Evolutionary conservation across 345 rosid species (phyloP), one percentile per base, ranked within the genome.

Genomic region (Microcos paniculata): DNA sequence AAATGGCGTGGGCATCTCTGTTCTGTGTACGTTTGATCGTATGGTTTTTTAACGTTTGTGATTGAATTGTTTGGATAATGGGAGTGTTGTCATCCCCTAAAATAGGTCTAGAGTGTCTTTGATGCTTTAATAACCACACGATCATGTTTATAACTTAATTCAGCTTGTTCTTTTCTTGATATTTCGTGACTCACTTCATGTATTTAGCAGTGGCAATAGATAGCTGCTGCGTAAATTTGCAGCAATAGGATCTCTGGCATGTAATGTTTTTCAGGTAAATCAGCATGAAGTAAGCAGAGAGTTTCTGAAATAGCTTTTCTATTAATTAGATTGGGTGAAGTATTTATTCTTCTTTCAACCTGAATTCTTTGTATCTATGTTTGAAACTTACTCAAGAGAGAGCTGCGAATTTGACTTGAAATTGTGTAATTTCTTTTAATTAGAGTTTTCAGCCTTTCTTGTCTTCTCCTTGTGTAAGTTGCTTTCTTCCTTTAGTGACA

Each of bases 401-500:
- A 19, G 58, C 28, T 4, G 43, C 24, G 18, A 18, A 49, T 30
- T 30, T 0, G 18, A 69, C 72, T 61, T 61, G 42, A 12, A 10
- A 28, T 42, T 73, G 33, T 61, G 49, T 31, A 21, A 1, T 74
- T 67, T 46, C 24, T 30, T 28, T 51, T 74, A 63, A 24, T 49
- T 7, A 35, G 68, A 35, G 35, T n/a, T 72, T 48, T 43, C 23
- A 3, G 46, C 35, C 16, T 52, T 24, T 63, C 19, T 23, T 2
- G 70, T 40, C 64, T 62, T 74, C 28, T 15, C 28, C 24, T 11
- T 10, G 4, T 67, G 1, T 3, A 11, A 49, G 4, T 23, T 71
- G 6, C 30, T 12, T n/a, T 24, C 26, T 56, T n/a, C 62, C 64
- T 40, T 52, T 40, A 46, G 74, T 61, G 77, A 80, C 62, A 73